Evolutionary conservation across 305 asterid species (phyloP), one percentile per base, ranked within the genome.

Genomic region (Petunia hybrid): DNA sequence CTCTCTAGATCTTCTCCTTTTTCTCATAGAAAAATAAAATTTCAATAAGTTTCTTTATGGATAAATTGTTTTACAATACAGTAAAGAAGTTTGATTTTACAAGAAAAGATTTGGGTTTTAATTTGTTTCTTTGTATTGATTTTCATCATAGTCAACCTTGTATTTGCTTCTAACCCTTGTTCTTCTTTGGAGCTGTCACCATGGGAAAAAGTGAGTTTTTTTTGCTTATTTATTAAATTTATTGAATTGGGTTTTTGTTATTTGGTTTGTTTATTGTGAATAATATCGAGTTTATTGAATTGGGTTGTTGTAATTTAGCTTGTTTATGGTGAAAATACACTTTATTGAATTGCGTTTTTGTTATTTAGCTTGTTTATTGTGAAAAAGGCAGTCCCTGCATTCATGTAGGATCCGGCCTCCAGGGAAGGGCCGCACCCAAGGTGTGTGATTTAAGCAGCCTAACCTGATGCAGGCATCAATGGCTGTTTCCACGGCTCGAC

Each of bases 141-240:
- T 90, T 84, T 83, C 84, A 88, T 89, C 78, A 22, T 85, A 82
- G 83, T 84, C 92, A 77, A 82, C 80, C 84, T 80, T 87, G 84
- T 89, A 66, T 70, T 48, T 76, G 76, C 56, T 89, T 81, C 84
- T 91, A 79, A 76, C 90, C 89, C n/a, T 83, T 77, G 78, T 74
- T 60, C 41, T 74, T 60, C 41, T 8, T 36, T 68, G 77, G 80
- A 67, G 76, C 62, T 82, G 48, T 83, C 69, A 76, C 69, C 86
- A 94, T 94, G 98, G 98, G 97, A 87, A 89, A 73, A 91, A 87
- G 98, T 94, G 86, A 89, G 97, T 84, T 63, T 79, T 42, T 64
- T 68, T 31, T 3, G 10, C 81, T 48, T 3, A 4, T 8, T 76
- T 16, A 45, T 57, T 2, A 8, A 7, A 3, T 5, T 70, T 70